Evolutionary conservation across 352 stramenopile species (phyloP), one percentile per base, ranked within the genome.

Genomic region (Sclerospora graminicola): DNA sequence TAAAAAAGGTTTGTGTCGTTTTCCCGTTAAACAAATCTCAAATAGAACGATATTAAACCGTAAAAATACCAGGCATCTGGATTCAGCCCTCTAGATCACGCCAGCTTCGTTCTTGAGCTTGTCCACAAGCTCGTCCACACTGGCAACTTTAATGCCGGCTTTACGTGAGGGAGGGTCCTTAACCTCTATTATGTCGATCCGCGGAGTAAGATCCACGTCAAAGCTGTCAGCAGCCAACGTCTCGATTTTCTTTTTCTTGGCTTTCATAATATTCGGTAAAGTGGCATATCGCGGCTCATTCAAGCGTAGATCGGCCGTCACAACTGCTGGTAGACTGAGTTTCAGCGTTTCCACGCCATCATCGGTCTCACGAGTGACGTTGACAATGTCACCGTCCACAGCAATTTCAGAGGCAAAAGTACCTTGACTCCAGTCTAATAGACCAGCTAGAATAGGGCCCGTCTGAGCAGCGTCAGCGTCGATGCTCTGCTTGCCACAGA

Each of bases 261-360:
- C 84, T 78, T 99, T 99, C 95, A 99, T 99, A 60, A 99, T 99
- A 72, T 99, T 99, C 27, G 96, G 96, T 42, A 99, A 72, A 41
- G 94, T 99, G 13, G 96, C 94, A 70, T 99, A 99, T 10, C 96
- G 90, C 27, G 96, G 96, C 50, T 98, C 94, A 68, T 99, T 99
- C 28, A 99, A 79, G 24, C 96, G 89, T 40, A 99, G 67, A 66
- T 99, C 96, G 20, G 94, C 95, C 3, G 96, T 98, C 31, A 99
- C 71, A 6, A 99, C 95, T 5, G 95, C 94, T 4, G 96, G 96
- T 26, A 98, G 65, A 2, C 49, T 51, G 13, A 97, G 45, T 56
- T 89, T 72, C 36, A 98, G 45, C 29, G 78, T 88, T 62, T 97
- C 78, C 8, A 96, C 68, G 39, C 92, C 91, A 9, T 84, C 52